These are phyloP conservation scores for Yamadazyma scolyti DNA, from an alignment of 805 yeast species.

Conservation along the genomic window DNA sequence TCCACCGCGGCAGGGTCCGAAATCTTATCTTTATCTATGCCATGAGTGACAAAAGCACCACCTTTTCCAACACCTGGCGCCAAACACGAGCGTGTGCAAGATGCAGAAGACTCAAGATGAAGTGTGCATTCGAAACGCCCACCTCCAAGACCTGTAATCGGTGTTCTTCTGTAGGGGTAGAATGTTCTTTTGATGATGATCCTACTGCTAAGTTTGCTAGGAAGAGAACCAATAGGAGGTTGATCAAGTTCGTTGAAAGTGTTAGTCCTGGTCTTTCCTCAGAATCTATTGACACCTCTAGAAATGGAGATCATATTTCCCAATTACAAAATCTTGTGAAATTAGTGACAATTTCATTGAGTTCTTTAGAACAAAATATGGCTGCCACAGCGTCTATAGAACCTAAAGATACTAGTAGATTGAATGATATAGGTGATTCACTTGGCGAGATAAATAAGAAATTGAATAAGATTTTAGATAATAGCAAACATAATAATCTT, in stretches of 20 bases:
- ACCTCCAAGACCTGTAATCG: conserved; percentile 39
- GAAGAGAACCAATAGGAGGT: conserved; percentile 26
- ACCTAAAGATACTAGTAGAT: conserved; percentile 6
- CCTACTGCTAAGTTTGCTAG: conserved; percentile 44
- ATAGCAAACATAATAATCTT: conserved; percentile 3
- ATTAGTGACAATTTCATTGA: conserved; percentile 10
- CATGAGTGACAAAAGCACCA: too few relatives aligned
- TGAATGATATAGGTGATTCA: conserved; percentile 6
- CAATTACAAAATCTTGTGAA: conserved; percentile 12
- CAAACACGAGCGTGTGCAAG: conserved; percentile 52
- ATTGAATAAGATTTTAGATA: conserved; percentile 6
- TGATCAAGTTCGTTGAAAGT: conserved; percentile 10
- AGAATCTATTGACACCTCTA: conserved; percentile 10
- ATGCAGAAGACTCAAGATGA: conserved; percentile 50
- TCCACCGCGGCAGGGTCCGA: too few relatives aligned
- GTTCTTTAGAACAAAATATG: conserved; percentile 12
- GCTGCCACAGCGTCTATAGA: conserved; percentile 7
- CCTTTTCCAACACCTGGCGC: conserved; percentile 45
- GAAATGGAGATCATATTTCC: conserved; percentile 12
- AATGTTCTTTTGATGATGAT: conserved; percentile 49
- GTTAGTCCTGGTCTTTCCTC: conserved; percentile 13
- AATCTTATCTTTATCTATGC: too few relatives aligned
- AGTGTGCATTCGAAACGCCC: conserved; percentile 50
- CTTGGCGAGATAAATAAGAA: conserved; percentile 3
- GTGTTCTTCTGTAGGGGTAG: conserved; percentile 41